phyloP scores from a whole-genome alignment of 164 flowering plant species.

The Magnolia officinalis region DNA sequence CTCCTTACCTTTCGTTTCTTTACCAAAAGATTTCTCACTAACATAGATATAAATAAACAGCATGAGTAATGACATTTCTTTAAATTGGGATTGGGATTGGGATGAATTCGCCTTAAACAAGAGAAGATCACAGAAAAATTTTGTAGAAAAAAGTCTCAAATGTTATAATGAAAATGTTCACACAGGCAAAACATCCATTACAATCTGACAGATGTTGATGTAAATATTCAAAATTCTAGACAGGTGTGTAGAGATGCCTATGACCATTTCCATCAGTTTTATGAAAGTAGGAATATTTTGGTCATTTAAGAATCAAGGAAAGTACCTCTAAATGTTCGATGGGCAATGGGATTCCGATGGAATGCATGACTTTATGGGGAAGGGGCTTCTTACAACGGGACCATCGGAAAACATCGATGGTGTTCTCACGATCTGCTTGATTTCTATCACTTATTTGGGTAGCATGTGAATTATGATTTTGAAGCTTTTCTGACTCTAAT shows the following conservation, averaged over 20 bases:
- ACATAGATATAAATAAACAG: too few species aligned
- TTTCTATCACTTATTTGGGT: constrained; percentile 53
- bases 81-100: too few species aligned
- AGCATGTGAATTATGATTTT: constrained; percentile 38
- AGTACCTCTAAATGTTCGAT: constrained; percentile 78
- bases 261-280: background rate
- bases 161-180: too few species aligned
- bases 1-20: too few species aligned
- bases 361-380: constrained; percentile 74
- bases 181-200: too few species aligned
- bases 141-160: too few species aligned
- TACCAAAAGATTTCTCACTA: too few species aligned
- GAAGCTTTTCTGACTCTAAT: constrained; percentile 53
- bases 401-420: constrained; percentile 77
- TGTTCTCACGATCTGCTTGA: constrained; percentile 44
- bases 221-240: too few species aligned
- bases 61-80: too few species aligned
- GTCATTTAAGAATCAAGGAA: background rate
- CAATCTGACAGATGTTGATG: too few species aligned
- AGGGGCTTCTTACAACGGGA: constrained; percentile 85
- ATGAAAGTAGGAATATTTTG: background rate
- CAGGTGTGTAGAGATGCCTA: background rate
- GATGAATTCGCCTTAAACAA: too few species aligned
- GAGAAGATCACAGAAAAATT: too few species aligned
- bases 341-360: constrained; percentile 84